These are phyloP conservation scores for Saccharomycopsis sp. DNA, from an alignment of 805 yeast genomes.

Conservation along the genomic window DNA sequence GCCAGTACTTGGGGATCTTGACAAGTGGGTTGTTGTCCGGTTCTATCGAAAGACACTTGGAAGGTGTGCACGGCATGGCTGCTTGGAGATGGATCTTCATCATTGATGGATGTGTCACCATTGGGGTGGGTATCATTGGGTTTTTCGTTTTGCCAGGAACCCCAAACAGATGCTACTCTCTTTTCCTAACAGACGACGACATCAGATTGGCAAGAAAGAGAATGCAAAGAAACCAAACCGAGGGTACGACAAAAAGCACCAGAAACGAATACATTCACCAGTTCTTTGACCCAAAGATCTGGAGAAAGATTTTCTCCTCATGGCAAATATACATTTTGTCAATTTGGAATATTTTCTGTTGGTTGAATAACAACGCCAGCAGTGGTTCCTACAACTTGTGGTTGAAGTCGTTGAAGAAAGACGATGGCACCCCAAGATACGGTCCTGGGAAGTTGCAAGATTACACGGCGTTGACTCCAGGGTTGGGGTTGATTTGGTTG, in stretches of 20 bases:
- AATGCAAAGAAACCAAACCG: conserved; percentile 25
- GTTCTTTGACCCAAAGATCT: conserved; percentile 33
- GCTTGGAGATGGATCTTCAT: conserved; percentile 74
- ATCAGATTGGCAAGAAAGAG: conserved; percentile 43
- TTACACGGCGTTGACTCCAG: conserved; percentile 49
- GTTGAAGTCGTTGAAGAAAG: conserved; percentile 38
- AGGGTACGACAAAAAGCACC: not conserved
- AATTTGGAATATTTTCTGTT: conserved; percentile 48
- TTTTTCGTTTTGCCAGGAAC: conserved; percentile 49
- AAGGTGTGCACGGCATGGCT: conserved; percentile 43
- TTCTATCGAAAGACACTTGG: conserved; percentile 37
- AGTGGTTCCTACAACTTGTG: conserved; percentile 53
- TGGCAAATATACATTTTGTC: conserved; percentile 51
- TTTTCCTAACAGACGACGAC: conserved; percentile 51
- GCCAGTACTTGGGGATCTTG: conserved; percentile 53
- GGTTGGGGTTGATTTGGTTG: conserved; percentile 43
- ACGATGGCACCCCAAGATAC: conserved; percentile 26
- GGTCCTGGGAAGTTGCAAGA: conserved; percentile 38
- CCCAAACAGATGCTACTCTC: conserved; percentile 51
- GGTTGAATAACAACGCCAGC: conserved; percentile 51
- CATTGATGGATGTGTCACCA: conserved; percentile 51
- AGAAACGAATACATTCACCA: conserved; percentile 9
- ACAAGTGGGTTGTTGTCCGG: conserved; percentile 58
- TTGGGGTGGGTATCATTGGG: conserved; percentile 41
- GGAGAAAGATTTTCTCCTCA: conserved; percentile 43